Conservation (phyloP, 176 grass and related monocot species). For the Bonia amplexicaulis region DNA sequence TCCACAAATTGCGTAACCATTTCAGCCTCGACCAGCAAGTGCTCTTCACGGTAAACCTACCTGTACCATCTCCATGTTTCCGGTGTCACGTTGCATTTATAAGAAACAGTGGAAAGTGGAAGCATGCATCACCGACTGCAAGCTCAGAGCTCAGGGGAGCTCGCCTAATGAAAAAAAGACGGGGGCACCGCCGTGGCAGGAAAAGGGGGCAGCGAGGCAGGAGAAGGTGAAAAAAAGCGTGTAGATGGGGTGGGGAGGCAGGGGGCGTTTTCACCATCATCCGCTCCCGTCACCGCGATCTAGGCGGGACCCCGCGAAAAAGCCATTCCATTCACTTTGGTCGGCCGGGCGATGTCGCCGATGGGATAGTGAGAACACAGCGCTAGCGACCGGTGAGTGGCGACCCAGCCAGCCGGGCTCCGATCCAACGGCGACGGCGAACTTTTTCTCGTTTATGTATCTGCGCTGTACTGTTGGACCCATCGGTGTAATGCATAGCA, state of each 20-base stretch:
- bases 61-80: background rate
- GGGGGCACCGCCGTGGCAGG: background rate
- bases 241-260: background rate
- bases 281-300: conserved; percentile 6
- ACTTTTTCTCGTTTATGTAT: background rate
- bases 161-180: background rate
- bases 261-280: background rate
- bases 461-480: background rate
- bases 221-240: background rate
- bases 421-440: background rate
- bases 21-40: background rate
- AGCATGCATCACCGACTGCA: background rate
- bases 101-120: background rate
- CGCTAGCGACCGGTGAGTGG: background rate
- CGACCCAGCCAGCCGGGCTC: background rate
- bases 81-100: background rate
- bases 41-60: background rate
- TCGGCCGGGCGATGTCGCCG: background rate
- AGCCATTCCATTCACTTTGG: conserved; percentile 22
- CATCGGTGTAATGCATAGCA: background rate
- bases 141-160: background rate
- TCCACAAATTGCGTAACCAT: background rate
- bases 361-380: background rate
- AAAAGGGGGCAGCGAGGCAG: background rate
- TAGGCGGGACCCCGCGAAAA: conserved; percentile 29